A percentile compares a stretch with the other conserved stretches of the same genome.
Conservation (phyloP, 257 asterid genomes). For the Verbena officinalis region DNA sequence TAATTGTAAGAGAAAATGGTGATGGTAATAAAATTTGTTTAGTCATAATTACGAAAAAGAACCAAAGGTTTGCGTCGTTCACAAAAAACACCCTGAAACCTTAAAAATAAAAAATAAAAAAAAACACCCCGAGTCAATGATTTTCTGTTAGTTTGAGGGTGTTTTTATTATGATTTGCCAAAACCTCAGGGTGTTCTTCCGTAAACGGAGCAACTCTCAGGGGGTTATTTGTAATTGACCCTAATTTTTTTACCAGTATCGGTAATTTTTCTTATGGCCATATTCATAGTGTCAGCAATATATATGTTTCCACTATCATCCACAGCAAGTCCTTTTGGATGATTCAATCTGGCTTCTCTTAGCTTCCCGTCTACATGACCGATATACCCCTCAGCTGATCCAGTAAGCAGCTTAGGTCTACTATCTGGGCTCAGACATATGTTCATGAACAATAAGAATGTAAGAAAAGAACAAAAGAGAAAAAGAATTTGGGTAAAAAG, state of each 20-base stretch:
- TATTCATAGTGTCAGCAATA: conserved; percentile 89
- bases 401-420: conserved; percentile 82
- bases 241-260: conserved; percentile 71
- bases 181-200: too few relatives aligned
- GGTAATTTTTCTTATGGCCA: conserved; percentile 87
- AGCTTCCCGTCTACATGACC: conserved; percentile 95
- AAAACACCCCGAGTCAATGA: too few relatives aligned
- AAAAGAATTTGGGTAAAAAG: too few relatives aligned
- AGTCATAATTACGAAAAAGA: too few relatives aligned
- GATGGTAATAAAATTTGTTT: neutral
- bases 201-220: too few relatives aligned
- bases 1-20: neutral
- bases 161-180: too few relatives aligned
- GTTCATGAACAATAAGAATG: conserved; percentile 3
- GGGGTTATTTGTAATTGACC: too few relatives aligned
- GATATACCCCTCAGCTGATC: conserved; percentile 86
- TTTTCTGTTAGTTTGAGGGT: too few relatives aligned
- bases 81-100: too few relatives aligned
- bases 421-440: conserved; percentile 61
- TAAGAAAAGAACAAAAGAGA: neutral
- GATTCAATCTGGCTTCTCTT: conserved; percentile 88
- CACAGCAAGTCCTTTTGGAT: conserved; percentile 82
- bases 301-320: conserved; percentile 85
- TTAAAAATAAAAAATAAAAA: too few relatives aligned
- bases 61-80: too few relatives aligned